Evolutionary conservation across 2,329 filamentous ascomycete species (phyloP).

Genomic region (Trichophaea hybrida): DNA sequence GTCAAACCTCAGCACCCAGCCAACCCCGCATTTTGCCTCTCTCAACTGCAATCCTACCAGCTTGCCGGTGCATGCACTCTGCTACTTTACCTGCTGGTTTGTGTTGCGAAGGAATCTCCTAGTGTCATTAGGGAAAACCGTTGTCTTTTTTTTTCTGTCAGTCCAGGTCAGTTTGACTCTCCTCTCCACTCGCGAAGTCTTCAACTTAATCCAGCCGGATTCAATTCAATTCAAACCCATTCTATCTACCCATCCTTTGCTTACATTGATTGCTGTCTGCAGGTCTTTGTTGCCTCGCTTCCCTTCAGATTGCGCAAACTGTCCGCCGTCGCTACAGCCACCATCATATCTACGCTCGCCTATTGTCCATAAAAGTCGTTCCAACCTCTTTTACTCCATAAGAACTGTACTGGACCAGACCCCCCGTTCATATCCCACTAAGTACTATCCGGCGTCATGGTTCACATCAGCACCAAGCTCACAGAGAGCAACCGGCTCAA

Average conservation of each 20-base stretch:
- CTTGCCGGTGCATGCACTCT: constrained; percentile 20
- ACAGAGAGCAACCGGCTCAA: constrained; percentile 62
- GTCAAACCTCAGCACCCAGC: too few relatives aligned
- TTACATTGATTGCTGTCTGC: neutral
- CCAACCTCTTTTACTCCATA: neutral
- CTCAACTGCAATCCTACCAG: too few relatives aligned
- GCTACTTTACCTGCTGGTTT: constrained; percentile 23
- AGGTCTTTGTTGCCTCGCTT: neutral
- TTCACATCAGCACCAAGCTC: constrained; percentile 94
- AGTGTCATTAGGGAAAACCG: neutral
- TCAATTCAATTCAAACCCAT: neutral
- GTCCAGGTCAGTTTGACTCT: constrained; percentile 1
- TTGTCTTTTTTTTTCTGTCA: neutral
- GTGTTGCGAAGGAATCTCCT: constrained; percentile 24
- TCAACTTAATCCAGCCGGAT: neutral
- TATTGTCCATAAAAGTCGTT: neutral
- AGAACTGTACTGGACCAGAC: too few relatives aligned
- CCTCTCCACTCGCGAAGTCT: neutral
- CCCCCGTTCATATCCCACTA: neutral
- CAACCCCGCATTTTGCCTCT: too few relatives aligned
- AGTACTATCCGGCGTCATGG: constrained; percentile 12
- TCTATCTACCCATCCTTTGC: neutral
- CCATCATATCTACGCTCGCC: neutral
- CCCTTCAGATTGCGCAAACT: neutral
- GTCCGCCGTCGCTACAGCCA: neutral